A percentile compares a stretch with the other conserved stretches of the same genome.
Evolutionary conservation across 208 protist genomes (phyloP).

Genomic region (Acanthamoeba castellanii): DNA sequence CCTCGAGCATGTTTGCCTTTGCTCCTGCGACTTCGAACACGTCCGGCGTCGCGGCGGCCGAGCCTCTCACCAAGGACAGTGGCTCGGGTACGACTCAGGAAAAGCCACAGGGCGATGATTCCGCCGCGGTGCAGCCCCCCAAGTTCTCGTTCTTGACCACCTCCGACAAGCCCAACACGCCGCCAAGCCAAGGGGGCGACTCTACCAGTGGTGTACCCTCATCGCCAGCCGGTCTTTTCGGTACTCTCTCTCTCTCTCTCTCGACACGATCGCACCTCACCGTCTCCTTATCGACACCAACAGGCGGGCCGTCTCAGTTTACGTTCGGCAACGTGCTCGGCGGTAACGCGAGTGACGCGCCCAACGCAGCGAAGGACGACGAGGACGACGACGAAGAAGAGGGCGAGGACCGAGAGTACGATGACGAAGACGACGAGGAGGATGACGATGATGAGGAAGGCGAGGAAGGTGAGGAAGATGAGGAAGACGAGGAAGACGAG

Average conservation of each 20-base stretch:
- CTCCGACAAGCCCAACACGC: too few relatives aligned
- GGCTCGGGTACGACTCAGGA: neutral
- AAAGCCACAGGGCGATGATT: neutral
- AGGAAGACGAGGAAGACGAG: neutral
- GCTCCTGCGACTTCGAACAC: neutral
- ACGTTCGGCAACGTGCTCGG: neutral
- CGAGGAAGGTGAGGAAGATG: neutral
- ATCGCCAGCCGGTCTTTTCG: neutral
- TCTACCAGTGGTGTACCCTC: neutral
- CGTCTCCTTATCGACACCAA: neutral
- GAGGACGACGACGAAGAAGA: neutral
- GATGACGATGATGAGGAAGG: neutral
- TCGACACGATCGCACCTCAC: neutral
- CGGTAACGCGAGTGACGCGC: too few relatives aligned
- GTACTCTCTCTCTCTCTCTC: neutral
- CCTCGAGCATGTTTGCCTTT: constrained; percentile 13
- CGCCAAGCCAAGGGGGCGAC: neutral
- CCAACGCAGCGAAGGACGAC: neutral
- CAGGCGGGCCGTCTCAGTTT: neutral
- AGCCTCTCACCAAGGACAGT: neutral
- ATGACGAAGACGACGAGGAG: neutral
- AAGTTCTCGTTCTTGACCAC: neutral
- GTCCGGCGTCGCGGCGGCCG: neutral
- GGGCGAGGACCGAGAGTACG: neutral
- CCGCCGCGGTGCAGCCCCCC: neutral